Base-by-base conservation (phyloP, 805 yeast species). In the Lachancea mirantina region DNA sequence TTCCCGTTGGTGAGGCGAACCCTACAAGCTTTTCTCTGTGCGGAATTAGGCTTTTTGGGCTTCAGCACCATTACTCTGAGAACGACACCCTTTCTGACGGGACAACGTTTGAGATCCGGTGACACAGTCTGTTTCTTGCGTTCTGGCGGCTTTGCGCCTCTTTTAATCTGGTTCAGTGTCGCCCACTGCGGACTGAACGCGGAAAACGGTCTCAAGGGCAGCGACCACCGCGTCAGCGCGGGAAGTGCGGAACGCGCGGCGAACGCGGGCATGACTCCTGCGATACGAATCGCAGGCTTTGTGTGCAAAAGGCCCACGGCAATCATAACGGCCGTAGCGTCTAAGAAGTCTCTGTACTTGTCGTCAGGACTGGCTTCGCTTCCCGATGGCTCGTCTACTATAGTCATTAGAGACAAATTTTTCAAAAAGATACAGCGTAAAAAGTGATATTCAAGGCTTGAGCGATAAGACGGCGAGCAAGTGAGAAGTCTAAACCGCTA, bases 1-100 rank as follows among this genome's bases (percentile, higher is more conserved):
- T 78, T 80, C 17, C 97, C 98, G 50, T 84, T 89, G 8, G 94
- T 74, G 40, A 92, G 69, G 61, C 95, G 74, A 14, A 92, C 97
- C 67, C 97, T 81, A 43, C 94, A 87, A 28, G 94, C 95, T 60
- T 92, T 92, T 64, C 99, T 75, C 64, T 88, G 89, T 13, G 99
- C 96, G 26, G 97, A 89, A 66, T 92, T 92, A 21, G 99, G 99
- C 59, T 92, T 92, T 68, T 92, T 92, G 28, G 99, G 99, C 61
- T 92, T 92, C 46, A 88, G 69, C 34, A 88, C 84, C 92, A 89
- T 83, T 19, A 92, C 95, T 57, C 95, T 74, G 30, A 88, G 65
- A 8, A 92, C 94, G 4, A 92, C 97, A 23, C 96, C 99, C 47
- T 88, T 87, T 47, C 78, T 77, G 49, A 87, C 81, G 1, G 98